Evolutionary conservation across 352 stramenopile species (phyloP).

Genomic region (Pythium insidiosum): DNA sequence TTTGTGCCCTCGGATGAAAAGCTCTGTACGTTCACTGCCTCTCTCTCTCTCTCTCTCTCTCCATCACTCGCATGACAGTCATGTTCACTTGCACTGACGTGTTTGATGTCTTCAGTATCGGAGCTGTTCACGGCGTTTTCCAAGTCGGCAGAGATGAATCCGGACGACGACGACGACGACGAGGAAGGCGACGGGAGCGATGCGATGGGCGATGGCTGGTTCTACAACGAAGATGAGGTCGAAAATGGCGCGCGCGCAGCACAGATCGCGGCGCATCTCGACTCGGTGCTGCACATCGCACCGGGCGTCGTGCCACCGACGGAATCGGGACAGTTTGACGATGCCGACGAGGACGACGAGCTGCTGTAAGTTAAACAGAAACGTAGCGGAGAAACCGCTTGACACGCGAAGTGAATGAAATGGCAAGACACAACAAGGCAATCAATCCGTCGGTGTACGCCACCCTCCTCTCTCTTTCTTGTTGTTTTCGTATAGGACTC

Average conservation of each 20-base stretch:
- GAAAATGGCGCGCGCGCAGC: constrained; percentile 47
- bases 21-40: constrained; percentile 39
- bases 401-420: too few species aligned
- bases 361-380: constrained; percentile 14
- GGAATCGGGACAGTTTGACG: constrained; percentile 61
- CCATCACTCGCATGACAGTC: too few species aligned
- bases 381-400: too few species aligned
- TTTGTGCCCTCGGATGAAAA: constrained; percentile 65
- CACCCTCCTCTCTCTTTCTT: too few species aligned
- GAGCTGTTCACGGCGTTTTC: constrained; percentile 69
- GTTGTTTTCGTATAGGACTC: too few species aligned
- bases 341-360: constrained; percentile 68
- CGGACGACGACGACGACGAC: constrained; percentile 49
- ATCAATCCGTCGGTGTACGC: too few species aligned
- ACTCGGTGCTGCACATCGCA: constrained; percentile 61
- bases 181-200: constrained; percentile 10
- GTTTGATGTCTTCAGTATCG: constrained; percentile 34
- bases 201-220: constrained; percentile 72
- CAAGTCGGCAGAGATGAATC: constrained; percentile 80
- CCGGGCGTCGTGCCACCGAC: constrained; percentile 22
- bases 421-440: too few species aligned
- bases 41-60: background rate
- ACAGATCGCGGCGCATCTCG: constrained; percentile 52
- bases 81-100: too few species aligned
- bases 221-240: constrained; percentile 79